phyloP scores from a whole-genome alignment of 768 basidiomycete species.

The Lactarius sp. region DNA sequence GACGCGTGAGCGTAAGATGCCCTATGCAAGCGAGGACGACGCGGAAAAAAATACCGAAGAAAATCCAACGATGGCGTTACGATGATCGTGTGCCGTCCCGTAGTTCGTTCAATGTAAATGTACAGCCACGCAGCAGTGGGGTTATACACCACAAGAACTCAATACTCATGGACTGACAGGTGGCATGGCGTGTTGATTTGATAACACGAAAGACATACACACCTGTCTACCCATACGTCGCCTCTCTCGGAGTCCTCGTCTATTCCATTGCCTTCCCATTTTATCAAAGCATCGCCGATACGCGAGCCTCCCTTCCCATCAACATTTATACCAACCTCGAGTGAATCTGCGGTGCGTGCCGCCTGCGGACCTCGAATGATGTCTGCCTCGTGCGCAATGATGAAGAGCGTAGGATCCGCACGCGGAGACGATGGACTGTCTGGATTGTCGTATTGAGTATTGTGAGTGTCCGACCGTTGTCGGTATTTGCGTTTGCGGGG shows the following conservation, averaged over 20 bases:
- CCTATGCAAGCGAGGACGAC: neutral
- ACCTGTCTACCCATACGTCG: constrained; percentile 79
- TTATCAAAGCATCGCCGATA: constrained; percentile 35
- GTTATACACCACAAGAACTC: neutral
- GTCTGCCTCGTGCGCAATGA: constrained; percentile 77
- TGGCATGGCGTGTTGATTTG: neutral
- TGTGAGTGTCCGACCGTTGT: constrained; percentile 2
- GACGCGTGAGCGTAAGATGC: neutral
- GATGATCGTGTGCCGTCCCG: neutral
- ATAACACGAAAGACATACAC: constrained; percentile 36
- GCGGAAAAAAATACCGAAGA: constrained; percentile 1
- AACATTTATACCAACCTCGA: constrained; percentile 30
- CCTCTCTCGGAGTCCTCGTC: neutral
- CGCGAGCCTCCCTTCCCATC: constrained; percentile 22
- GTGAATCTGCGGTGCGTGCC: constrained; percentile 34
- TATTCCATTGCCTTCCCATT: constrained; percentile 13
- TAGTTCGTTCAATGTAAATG: neutral
- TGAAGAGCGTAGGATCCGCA: constrained; percentile 29
- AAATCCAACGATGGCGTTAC: neutral
- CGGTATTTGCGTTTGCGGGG: constrained; percentile 27
- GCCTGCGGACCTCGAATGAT: constrained; percentile 52
- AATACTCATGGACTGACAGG: neutral
- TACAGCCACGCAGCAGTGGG: neutral
- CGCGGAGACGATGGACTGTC: neutral
- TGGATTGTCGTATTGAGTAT: constrained; percentile 1